A percentile compares a stretch with the other conserved stretches of the same genome.
Evolutionary conservation across 768 basidiomycete genomes (phyloP).

Genomic region (Psilocybe sp.): DNA sequence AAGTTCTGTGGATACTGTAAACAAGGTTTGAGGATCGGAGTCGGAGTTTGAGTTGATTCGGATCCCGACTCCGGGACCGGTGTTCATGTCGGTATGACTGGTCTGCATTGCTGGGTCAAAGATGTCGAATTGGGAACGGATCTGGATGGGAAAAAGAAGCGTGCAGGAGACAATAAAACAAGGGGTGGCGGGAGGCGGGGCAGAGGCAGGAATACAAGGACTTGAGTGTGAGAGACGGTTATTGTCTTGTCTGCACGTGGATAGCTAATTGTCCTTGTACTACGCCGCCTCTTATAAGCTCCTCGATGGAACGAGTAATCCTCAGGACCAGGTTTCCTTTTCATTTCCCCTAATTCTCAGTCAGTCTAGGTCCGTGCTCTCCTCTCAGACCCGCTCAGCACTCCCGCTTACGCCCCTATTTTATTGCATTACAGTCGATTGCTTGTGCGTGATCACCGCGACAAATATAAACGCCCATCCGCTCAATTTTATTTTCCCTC

Average conservation of each 20-base stretch:
- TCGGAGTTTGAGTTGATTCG: slow-evolving; percentile 27
- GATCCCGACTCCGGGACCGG: slow-evolving; percentile 11
- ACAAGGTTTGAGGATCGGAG: slow-evolving; percentile 36
- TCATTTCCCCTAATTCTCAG: slow-evolving; percentile 15
- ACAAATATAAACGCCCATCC: slow-evolving; percentile 16
- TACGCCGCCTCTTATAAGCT: slow-evolving; percentile 14
- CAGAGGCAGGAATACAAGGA: slow-evolving; percentile 4
- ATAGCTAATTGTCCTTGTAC: slow-evolving; percentile 14
- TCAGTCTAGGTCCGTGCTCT: neutral
- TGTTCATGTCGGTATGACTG: slow-evolving; percentile 17
- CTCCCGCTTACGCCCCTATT: slow-evolving; percentile 9
- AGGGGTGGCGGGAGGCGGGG: slow-evolving; percentile 10
- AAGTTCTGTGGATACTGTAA: slow-evolving; percentile 38
- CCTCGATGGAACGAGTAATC: slow-evolving; percentile 4
- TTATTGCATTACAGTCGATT: neutral
- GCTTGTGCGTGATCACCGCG: slow-evolving; percentile 11
- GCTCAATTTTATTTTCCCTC: slow-evolving; percentile 3
- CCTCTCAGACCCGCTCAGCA: slow-evolving; percentile 19
- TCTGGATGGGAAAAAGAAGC: slow-evolving; percentile 10
- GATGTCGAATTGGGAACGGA: neutral
- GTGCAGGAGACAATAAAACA: slow-evolving; percentile 9
- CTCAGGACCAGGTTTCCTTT: slow-evolving; percentile 29
- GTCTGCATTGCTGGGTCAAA: slow-evolving; percentile 2
- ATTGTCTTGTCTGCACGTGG: slow-evolving; percentile 19
- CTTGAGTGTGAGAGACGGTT: slow-evolving; percentile 15